Conservation (phyloP, 768 basidiomycete genomes). For the Pisolithus sp. region DNA sequence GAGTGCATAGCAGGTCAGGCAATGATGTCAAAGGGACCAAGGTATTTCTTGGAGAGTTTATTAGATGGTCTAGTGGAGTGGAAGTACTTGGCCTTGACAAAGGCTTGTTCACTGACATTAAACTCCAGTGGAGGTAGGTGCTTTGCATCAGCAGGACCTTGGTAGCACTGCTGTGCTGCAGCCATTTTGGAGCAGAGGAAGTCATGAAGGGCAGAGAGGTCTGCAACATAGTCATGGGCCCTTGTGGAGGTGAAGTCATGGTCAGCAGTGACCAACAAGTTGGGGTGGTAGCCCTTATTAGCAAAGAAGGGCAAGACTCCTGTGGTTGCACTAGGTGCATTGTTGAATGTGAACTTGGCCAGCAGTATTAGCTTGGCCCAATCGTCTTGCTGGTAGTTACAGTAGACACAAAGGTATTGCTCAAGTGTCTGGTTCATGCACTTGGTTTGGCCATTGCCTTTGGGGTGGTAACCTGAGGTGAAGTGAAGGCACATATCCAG, state of each 20-base stretch:
- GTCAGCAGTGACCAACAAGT: too few relatives aligned
- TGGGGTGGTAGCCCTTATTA: too few relatives aligned
- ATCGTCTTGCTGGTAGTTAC: constrained; percentile 17
- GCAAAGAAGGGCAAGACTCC: too few relatives aligned
- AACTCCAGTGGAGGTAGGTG: neutral
- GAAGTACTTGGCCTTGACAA: constrained; percentile 5
- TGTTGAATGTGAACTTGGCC: too few relatives aligned
- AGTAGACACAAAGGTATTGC: too few relatives aligned
- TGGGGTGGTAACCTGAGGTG: constrained; percentile 30
- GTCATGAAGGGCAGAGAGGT: too few relatives aligned
- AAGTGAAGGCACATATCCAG: constrained; percentile 19
- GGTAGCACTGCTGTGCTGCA: constrained; percentile 18
- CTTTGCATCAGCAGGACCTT: constrained; percentile 5
- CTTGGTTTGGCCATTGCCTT: constrained; percentile 7
- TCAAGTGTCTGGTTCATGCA: too few relatives aligned
- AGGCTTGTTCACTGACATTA: constrained; percentile 4
- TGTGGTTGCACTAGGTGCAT: too few relatives aligned
- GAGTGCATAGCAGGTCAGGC: constrained; percentile 11
- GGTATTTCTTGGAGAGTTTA: constrained; percentile 17
- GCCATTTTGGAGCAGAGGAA: too few relatives aligned
- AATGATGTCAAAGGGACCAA: constrained; percentile 18
- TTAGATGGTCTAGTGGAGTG: constrained; percentile 1
- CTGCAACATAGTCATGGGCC: too few relatives aligned
- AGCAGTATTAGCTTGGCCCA: too few relatives aligned
- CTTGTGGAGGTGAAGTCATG: too few relatives aligned